Base-by-base conservation (phyloP, 2,329 filamentous ascomycete genomes). In the Pezicula radicicola region DNA sequence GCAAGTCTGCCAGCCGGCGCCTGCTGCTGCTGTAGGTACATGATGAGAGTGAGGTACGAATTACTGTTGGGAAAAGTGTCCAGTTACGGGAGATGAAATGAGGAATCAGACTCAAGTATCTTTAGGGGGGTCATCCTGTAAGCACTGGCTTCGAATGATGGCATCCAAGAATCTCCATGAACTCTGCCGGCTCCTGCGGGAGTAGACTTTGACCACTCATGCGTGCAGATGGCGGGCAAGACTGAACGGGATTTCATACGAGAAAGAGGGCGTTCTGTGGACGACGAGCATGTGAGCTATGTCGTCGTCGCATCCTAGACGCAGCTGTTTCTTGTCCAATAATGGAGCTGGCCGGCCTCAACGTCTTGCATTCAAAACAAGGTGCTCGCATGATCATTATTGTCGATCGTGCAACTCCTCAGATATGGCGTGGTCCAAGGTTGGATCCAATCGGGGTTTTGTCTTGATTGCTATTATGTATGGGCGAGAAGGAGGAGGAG, bases 361-460 rank as follows among this genome's bases (percentile, higher is more conserved):
- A 43, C 27, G 27, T 30, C 41, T 12, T 39, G 51, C 46, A 49
- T 27, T 16, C 28, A 51, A 52, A 54, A 51, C 53, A 52, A 56
- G 51, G 53, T 61, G 60, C 57, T 60, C 59, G 59, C 61, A 63
- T 63, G 60, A 63, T 60, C 59, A 60, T 36, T 49, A 42, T 49
- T 56, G 60, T 47, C 57, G 60, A 61, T 63, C 60, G 52, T 52
- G 55, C 49, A 54, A 50, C 49, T 56, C 30, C 21, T 21, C 21
- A 21, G 21, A 41, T 46, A 60, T 62, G 58, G 60, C 55, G 59
- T 57, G 51, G 52, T 53, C 35, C 30, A 30, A 16, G 43, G 25
- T 27, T 37, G 33, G 21, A 27, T 27, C 16, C 16, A 40, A 27
- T 35, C 21, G 48, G 27, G 36, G 19, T 45, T 28, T 45, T 12